Conservation (phyloP, 257 asterid genomes). For the Solanum appendiculatum region DNA sequence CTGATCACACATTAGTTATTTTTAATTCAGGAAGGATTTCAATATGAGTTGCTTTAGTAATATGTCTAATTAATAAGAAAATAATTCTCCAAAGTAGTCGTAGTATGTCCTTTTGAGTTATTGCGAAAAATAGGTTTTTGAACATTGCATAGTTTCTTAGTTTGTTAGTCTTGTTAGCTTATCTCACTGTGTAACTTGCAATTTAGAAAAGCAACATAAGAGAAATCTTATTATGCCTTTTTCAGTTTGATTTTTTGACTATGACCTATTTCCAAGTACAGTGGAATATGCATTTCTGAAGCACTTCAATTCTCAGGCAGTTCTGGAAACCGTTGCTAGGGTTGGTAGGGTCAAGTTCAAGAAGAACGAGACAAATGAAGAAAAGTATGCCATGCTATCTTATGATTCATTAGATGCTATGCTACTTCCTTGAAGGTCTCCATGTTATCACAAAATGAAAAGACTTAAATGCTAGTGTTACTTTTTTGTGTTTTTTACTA, state of each 20-base stretch:
- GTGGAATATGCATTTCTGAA: neutral
- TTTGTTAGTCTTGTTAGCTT: neutral
- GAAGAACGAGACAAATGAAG: conserved; percentile 72
- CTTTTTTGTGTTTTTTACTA: conserved; percentile 18
- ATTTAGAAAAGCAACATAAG: neutral
- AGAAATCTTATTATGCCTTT: neutral
- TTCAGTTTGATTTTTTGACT: neutral
- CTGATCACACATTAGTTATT: neutral
- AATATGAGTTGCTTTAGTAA: neutral
- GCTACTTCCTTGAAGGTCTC: neutral
- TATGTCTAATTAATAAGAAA: neutral
- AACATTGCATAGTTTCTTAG: neutral
- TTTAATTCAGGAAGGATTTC: neutral
- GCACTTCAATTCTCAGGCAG: conserved; percentile 50
- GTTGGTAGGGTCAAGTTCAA: conserved; percentile 76
- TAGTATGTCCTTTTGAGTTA: neutral
- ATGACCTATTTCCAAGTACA: neutral
- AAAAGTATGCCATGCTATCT: conserved; percentile 44
- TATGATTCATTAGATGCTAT: conserved; percentile 2
- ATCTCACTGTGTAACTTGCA: neutral
- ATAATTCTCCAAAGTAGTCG: neutral
- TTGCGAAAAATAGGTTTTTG: neutral
- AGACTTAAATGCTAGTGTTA: conserved; percentile 8
- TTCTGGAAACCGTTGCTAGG: conserved; percentile 83
- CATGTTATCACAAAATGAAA: neutral